Evolutionary conservation across 306 rosid genomes (phyloP).

Genomic region (Delonix regia): DNA sequence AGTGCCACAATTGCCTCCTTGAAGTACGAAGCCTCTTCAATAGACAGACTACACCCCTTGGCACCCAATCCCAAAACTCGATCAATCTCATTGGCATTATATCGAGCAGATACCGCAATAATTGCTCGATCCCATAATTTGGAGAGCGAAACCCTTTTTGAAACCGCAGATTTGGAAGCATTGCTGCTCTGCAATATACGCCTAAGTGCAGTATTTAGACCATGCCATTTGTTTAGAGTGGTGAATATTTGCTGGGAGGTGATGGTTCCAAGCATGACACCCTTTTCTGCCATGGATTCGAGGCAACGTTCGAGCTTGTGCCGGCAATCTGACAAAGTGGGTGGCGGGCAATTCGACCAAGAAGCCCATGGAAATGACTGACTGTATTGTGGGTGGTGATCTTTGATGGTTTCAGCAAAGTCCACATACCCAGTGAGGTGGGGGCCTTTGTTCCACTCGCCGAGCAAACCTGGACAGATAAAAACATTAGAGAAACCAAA

Average conservation of each 20-base stretch:
- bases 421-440: constrained; percentile 89
- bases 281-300: constrained; percentile 77
- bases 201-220: constrained; percentile 56
- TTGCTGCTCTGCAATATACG: constrained; percentile 40
- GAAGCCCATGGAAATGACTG: constrained; percentile 82
- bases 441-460: constrained; percentile 84
- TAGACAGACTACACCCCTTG: constrained; percentile 49
- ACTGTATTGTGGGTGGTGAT: constrained; percentile 49
- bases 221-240: constrained; percentile 73
- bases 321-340: constrained; percentile 62
- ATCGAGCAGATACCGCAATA: constrained; percentile 52
- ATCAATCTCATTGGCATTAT: constrained; percentile 58
- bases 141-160: constrained; percentile 44
- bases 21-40: constrained; percentile 75
- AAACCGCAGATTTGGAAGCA: constrained; percentile 38
- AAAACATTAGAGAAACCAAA: neutral
- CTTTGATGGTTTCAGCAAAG: constrained; percentile 72
- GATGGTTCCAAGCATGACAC: constrained; percentile 64
- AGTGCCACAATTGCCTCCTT: constrained; percentile 73
- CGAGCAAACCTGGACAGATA: constrained; percentile 60
- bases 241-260: constrained; percentile 72
- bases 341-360: constrained; percentile 69
- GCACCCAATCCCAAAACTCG: constrained; percentile 54
- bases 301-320: constrained; percentile 67
- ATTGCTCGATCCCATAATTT: constrained; percentile 85